Evolutionary conservation across 352 stramenopile species (phyloP).

Genomic region (Phytophthora crassamura): DNA sequence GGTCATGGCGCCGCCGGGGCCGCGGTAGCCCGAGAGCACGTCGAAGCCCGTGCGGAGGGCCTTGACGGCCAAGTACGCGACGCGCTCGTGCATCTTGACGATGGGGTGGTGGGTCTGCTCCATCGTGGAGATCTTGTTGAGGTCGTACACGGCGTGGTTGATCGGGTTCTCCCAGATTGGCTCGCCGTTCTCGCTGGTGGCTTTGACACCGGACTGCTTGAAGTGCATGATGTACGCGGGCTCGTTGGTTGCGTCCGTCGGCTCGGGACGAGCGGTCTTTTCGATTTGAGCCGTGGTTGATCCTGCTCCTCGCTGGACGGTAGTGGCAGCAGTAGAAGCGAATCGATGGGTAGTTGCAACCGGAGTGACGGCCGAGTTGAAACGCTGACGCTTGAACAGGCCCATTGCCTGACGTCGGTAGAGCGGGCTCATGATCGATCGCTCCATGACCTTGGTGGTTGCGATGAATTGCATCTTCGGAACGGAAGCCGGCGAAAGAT

Average conservation of each 20-base stretch:
- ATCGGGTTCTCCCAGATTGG: constrained; percentile 53
- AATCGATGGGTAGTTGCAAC: constrained; percentile 11
- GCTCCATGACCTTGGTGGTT: constrained; percentile 14
- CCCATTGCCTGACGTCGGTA: constrained; percentile 6
- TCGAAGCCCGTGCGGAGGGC: constrained; percentile 59
- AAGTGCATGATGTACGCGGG: constrained; percentile 29
- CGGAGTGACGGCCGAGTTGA: neutral
- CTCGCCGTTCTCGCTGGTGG: constrained; percentile 25
- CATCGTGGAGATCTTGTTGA: constrained; percentile 42
- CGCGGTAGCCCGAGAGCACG: constrained; percentile 59
- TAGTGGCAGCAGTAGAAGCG: constrained; percentile 6
- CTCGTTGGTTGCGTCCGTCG: constrained; percentile 27
- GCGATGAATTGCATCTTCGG: constrained; percentile 12
- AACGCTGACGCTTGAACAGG: constrained; percentile 13
- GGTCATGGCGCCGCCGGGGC: constrained; percentile 64
- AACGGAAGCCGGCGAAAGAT: no score
- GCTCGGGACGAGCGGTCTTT: neutral
- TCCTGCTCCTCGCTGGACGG: neutral
- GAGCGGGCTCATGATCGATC: constrained; percentile 9
- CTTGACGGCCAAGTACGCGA: constrained; percentile 49
- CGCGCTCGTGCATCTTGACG: constrained; percentile 43
- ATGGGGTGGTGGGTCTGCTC: constrained; percentile 49
- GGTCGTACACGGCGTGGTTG: constrained; percentile 48
- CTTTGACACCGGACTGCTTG: constrained; percentile 16
- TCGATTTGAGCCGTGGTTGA: constrained; percentile 1